Percentiles rank a stretch among this genome's conserved stretches.
Conservation (phyloP, 305 asterid species). For the Fraxinus platypoda region DNA sequence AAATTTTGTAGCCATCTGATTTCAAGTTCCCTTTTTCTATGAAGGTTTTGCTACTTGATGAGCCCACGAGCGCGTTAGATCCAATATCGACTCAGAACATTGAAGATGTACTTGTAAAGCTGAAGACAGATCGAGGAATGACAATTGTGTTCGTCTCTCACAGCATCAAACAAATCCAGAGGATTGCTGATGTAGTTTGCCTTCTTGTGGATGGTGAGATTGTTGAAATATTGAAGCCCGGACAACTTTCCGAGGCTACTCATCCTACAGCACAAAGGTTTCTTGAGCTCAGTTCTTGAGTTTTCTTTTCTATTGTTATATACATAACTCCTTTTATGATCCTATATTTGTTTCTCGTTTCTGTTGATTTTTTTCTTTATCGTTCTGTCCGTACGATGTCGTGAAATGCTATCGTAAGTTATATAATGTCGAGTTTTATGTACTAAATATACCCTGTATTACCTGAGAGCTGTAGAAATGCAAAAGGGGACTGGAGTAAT, state of each 20-base stretch:
- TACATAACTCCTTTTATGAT: neutral
- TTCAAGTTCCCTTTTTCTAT: neutral
- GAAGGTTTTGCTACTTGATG: slow-evolving; percentile 83
- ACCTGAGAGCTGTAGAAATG: neutral
- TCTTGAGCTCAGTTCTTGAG: slow-evolving; percentile 63
- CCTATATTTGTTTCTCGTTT: neutral
- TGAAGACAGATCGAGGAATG: slow-evolving; percentile 65
- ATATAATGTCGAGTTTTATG: neutral
- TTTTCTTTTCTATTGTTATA: slow-evolving; percentile 13
- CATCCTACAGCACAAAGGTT: slow-evolving; percentile 80
- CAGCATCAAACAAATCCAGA: slow-evolving; percentile 86
- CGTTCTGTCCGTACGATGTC: neutral
- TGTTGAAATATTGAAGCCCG: slow-evolving; percentile 66
- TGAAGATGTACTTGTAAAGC: slow-evolving; percentile 71
- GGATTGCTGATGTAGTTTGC: slow-evolving; percentile 82
- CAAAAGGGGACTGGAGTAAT: neutral
- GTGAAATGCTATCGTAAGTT: neutral
- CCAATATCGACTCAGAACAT: slow-evolving; percentile 90
- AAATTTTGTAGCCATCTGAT: neutral
- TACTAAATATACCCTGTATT: neutral
- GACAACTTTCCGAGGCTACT: slow-evolving; percentile 64
- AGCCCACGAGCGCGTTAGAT: slow-evolving; percentile 94
- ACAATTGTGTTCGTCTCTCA: slow-evolving; percentile 77
- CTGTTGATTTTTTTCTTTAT: neutral
- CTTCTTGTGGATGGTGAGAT: slow-evolving; percentile 76